These are phyloP conservation scores for Lentithecium fluviatile DNA, from an alignment of 495 filamentous ascomycete species.

Conservation along the genomic window DNA sequence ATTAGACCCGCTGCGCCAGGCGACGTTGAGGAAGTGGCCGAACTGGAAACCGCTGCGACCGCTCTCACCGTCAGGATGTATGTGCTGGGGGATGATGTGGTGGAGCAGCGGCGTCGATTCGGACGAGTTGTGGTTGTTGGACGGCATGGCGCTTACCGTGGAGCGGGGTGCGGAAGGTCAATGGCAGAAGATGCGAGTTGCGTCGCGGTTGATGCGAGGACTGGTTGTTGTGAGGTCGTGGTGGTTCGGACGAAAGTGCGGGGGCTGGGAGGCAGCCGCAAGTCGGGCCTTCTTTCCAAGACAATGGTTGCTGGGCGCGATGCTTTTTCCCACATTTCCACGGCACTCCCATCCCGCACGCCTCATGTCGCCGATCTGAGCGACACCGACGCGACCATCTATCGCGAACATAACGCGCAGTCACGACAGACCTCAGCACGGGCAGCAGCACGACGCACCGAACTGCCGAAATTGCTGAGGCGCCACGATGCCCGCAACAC, in stretches of 20 bases:
- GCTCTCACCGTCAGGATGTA: slow-evolving; percentile 63
- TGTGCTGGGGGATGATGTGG: slow-evolving; percentile 26
- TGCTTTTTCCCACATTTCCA: slow-evolving; percentile 1
- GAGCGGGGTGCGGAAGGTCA: not conserved
- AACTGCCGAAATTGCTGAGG: no score
- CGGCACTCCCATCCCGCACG: not conserved
- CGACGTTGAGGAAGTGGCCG: slow-evolving; percentile 57
- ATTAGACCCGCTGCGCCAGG: slow-evolving; percentile 56
- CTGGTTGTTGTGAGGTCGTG: not conserved
- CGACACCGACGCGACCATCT: no score
- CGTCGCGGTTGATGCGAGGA: no score
- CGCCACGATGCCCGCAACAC: no score
- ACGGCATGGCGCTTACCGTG: slow-evolving; percentile 2
- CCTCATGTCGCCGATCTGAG: not conserved
- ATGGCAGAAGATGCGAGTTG: not conserved
- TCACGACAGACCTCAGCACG: not conserved
- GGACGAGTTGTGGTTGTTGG: slow-evolving; percentile 7
- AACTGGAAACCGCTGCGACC: slow-evolving; percentile 62
- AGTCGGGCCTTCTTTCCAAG: slow-evolving; percentile 3
- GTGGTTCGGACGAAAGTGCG: slow-evolving; percentile 1
- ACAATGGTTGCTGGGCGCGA: not conserved
- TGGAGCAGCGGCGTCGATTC: slow-evolving; percentile 22
- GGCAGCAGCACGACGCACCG: no score
- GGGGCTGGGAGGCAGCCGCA: slow-evolving; percentile 21
- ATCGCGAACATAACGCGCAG: slow-evolving; percentile 9